A percentile compares a stretch with the other conserved stretches of the same genome.
Conservation (phyloP, 2,329 filamentous ascomycete species). For the Leptographium flavum region DNA sequence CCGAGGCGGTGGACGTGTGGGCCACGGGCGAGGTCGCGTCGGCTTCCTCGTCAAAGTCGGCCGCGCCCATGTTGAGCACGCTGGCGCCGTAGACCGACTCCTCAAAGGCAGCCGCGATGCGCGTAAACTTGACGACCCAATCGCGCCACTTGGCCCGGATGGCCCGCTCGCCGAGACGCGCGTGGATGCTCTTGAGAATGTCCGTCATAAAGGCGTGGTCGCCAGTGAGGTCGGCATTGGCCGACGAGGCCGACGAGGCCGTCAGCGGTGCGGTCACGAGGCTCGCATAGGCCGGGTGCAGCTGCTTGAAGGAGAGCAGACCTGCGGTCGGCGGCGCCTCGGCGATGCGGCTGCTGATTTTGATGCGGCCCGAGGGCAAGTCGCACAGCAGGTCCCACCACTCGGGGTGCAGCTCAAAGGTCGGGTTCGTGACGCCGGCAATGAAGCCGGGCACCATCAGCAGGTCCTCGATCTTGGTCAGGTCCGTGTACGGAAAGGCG, state of each 20-base stretch:
- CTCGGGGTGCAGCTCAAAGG: slow-evolving; percentile 84
- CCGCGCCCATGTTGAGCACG: slow-evolving; percentile 70
- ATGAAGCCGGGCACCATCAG: slow-evolving; percentile 95
- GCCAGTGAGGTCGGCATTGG: slow-evolving; percentile 56
- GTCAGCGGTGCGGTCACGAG: slow-evolving; percentile 27
- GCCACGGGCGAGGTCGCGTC: slow-evolving; percentile 14
- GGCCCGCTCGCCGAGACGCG: slow-evolving; percentile 76
- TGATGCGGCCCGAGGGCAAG: slow-evolving; percentile 79
- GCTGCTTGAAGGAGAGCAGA: slow-evolving; percentile 73
- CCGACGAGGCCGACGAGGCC: slow-evolving; percentile 13
- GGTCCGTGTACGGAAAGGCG: slow-evolving; percentile 93
- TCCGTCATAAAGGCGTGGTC: slow-evolving; percentile 82
- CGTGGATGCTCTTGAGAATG: slow-evolving; percentile 68
- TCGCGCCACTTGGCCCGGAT: slow-evolving; percentile 86
- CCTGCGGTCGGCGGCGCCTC: slow-evolving; percentile 70
- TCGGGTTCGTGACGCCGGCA: slow-evolving; percentile 92
- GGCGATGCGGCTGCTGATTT: slow-evolving; percentile 84
- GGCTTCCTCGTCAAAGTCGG: slow-evolving; percentile 44
- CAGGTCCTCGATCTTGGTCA: slow-evolving; percentile 94
- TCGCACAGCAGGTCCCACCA: slow-evolving; percentile 99
- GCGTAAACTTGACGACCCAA: slow-evolving; percentile 88
- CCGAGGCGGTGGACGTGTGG: slow-evolving; percentile 12
- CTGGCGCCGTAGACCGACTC: slow-evolving; percentile 90
- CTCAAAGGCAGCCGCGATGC: slow-evolving; percentile 86
- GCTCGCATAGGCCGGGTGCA: slow-evolving; percentile 44